Percentiles rank a stretch among this genome's conserved stretches.
Evolutionary conservation across 495 filamentous ascomycete species (phyloP).

Genomic region (Tuber borchii): DNA sequence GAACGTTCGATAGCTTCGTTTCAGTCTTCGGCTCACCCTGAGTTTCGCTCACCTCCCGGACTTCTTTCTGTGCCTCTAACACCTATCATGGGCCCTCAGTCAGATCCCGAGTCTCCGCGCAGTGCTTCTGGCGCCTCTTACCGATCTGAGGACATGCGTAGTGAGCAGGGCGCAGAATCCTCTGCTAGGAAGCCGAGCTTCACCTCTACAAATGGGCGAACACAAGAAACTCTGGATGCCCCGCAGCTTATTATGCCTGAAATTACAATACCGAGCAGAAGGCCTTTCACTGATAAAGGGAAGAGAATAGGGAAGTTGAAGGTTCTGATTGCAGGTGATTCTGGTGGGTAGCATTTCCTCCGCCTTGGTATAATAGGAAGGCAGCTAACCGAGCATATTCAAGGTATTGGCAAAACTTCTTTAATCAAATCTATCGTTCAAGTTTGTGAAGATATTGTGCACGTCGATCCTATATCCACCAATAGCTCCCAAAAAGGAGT

Average conservation of each 20-base stretch:
- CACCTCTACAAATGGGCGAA: conserved; percentile 35
- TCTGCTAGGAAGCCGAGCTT: conserved; percentile 5
- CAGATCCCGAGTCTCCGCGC: conserved; percentile 33
- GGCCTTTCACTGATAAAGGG: conserved; percentile 84
- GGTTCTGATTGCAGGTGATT: conserved; percentile 75
- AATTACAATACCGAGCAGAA: conserved; percentile 85
- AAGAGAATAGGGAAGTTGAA: conserved; percentile 81
- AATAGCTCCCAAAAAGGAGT: conserved; percentile 42
- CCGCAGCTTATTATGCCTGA: conserved; percentile 97
- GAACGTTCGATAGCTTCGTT: conserved; percentile 38
- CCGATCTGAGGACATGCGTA: conserved; percentile 46
- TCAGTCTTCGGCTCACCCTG: conserved; percentile 32
- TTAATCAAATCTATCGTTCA: conserved; percentile 91
- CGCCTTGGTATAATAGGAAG: background rate
- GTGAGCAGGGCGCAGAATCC: conserved; percentile 46
- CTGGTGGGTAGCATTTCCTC: conserved; percentile 52
- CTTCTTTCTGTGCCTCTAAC: conserved; percentile 34
- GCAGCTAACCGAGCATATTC: conserved; percentile 18
- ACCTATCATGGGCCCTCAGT: conserved; percentile 33
- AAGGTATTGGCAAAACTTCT: conserved; percentile 74
- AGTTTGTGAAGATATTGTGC: conserved; percentile 91
- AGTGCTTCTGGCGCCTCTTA: conserved; percentile 40
- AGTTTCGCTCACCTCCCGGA: conserved; percentile 20
- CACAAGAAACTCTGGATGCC: conserved; percentile 43
- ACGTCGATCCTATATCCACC: conserved; percentile 71